These are phyloP conservation scores for Hymenoscyphus occultus DNA, from an alignment of 2,329 filamentous ascomycete species.

Conservation along the genomic window DNA sequence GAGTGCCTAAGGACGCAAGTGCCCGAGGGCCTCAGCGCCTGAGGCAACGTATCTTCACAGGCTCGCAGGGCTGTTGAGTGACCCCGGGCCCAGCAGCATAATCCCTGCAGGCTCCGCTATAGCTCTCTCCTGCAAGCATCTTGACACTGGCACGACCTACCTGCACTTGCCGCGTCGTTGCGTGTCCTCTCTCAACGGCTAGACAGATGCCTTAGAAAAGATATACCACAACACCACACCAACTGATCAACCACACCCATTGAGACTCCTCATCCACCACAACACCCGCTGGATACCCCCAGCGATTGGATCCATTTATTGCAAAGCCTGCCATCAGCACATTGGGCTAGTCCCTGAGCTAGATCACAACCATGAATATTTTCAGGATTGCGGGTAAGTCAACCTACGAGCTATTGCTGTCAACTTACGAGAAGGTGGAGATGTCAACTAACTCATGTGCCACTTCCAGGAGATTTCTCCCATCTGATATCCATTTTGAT, in stretches of 20 bases:
- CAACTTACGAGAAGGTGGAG: not conserved
- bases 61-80: too few relatives aligned
- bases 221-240: not conserved
- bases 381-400: slow-evolving; percentile 63
- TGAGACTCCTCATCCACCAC: slow-evolving; percentile 12
- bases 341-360: not conserved
- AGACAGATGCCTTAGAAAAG: not conserved
- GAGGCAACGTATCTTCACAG: too few relatives aligned
- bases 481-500: slow-evolving; percentile 94
- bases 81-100: slow-evolving; percentile 9
- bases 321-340: slow-evolving; percentile 3
- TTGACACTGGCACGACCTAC: not conserved
- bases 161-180: slow-evolving; percentile 18
- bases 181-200: slow-evolving; percentile 29
- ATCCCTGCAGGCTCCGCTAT: slow-evolving; percentile 16
- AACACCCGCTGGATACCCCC: slow-evolving; percentile 18
- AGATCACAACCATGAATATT: slow-evolving; percentile 58
- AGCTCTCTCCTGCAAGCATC: not conserved
- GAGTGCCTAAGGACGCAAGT: too few relatives aligned
- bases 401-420: not conserved
- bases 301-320: slow-evolving; percentile 16
- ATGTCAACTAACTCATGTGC: slow-evolving; percentile 12
- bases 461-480: slow-evolving; percentile 77
- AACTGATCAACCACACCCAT: slow-evolving; percentile 5
- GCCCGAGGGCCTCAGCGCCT: too few relatives aligned